A percentile compares a stretch with the other conserved stretches of the same genome.
phyloP scores from a whole-genome alignment of 139 green algal species.

The Chlamydomonas sphaeroides region DNA sequence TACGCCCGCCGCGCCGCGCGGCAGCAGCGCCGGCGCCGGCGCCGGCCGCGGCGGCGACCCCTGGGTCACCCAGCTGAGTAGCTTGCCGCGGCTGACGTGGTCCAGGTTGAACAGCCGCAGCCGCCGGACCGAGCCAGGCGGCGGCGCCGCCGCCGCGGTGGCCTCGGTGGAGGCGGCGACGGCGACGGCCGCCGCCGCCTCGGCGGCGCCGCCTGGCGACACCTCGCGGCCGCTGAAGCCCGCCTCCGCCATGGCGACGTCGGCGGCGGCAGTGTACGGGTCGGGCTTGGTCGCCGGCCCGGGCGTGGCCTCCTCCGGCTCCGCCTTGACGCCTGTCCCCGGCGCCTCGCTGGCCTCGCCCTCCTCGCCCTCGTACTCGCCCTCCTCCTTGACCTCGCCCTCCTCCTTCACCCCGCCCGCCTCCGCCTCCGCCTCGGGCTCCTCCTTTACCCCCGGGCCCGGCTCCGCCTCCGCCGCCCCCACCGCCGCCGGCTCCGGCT shows the following conservation, averaged over 20 bases:
- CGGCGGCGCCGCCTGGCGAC: background rate
- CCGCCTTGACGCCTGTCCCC: no score
- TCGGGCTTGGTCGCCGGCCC: background rate
- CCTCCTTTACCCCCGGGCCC: background rate
- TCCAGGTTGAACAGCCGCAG: conserved; percentile 18
- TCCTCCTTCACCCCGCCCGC: background rate
- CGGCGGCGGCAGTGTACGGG: background rate
- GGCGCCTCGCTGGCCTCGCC: background rate
- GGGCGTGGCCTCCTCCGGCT: background rate
- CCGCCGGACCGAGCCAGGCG: background rate
- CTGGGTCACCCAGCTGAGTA: background rate
- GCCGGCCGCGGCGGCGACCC: background rate
- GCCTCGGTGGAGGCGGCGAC: background rate
- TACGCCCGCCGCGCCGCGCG: background rate
- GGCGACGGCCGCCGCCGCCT: conserved; percentile 1
- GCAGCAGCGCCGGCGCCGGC: background rate
- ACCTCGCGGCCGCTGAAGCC: background rate
- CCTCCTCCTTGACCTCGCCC: conserved; percentile 19
- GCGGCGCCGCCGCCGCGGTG: background rate
- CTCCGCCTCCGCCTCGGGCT: conserved; percentile 5
- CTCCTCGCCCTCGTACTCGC: conserved; percentile 1
- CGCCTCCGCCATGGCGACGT: background rate
- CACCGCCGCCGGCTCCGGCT: background rate
- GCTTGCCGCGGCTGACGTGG: background rate
- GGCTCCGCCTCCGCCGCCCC: background rate